Evolutionary conservation across 2,329 filamentous ascomycete genomes (phyloP), one percentile per base, ranked within the genome.

Genomic region (Claviceps lovelessii): DNA sequence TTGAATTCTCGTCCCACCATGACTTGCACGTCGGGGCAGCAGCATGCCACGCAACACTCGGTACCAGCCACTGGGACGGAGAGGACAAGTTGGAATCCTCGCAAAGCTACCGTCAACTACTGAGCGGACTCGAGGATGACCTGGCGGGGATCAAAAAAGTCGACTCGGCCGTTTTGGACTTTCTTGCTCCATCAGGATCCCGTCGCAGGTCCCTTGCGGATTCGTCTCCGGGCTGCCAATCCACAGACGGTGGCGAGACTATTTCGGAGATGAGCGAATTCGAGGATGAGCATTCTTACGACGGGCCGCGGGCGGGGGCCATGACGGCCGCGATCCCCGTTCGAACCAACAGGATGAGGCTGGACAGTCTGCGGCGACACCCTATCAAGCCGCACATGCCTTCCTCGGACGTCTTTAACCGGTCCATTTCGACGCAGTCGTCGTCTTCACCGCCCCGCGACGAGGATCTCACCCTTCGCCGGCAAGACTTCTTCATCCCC

Each of bases 1-100:
- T 85, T 15, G 72, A 72, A 0, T 83, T 85, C 58, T 73, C 68
- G 0, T 70, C 67, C 0, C 81, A 85, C 56, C 72, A 76, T 23
- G 65, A 63, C 29, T 64, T 83, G 1, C 73, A 73, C 4, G 61
- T 76, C 1, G 68, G 72, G n/a, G 23, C 23, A 62, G 63, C 2
- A 59, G 23, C 60, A 13, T 69, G 41, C 15, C 50, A 46, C 23
- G 3, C 23, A 0, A 23, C 41, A 62, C 53, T 62, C 63, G 1
- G 63, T 58, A 37, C 71, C 65, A 45, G 53, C 54, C 49, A 63
- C 3, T 8, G 48, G 33, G 56, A 58, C 9, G 59, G 33, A 19
- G 56, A 58, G 9, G 59, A 59, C 13, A 59, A 61, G 3, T 56
- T 57, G 6, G 49, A 61, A 6, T 59, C 73, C 17, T 68, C 68